A percentile compares a stretch with the other conserved stretches of the same genome.
Evolutionary conservation across 2,329 filamentous ascomycete genomes (phyloP).

Genomic region (Nothophaeocryptopus gaeumannii): DNA sequence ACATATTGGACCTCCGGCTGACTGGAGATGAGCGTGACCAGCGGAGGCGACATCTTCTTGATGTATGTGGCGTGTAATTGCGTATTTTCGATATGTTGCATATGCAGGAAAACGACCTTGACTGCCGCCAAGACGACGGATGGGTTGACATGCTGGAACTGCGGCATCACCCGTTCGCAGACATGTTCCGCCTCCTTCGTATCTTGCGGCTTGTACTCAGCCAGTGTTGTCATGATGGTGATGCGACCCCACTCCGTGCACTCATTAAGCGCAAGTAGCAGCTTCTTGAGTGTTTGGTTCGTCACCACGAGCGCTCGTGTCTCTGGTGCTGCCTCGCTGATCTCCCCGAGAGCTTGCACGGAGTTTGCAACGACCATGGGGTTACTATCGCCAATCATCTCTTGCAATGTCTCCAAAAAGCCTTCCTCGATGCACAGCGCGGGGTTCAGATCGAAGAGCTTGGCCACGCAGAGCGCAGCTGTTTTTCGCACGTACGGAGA

Average conservation of each 20-base stretch:
- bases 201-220: constrained; percentile 82
- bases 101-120: constrained; percentile 96
- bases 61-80: constrained; percentile 81
- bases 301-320: constrained; percentile 83
- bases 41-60: constrained; percentile 97
- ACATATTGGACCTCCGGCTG: constrained; percentile 98
- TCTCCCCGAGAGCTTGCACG: constrained; percentile 89
- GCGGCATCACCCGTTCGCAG: constrained; percentile 90
- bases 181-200: constrained; percentile 97
- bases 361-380: constrained; percentile 99
- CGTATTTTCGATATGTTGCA: constrained; percentile 70
- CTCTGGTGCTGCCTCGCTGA: constrained; percentile 84
- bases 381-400: constrained; percentile 95
- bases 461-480: constrained; percentile 94
- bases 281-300: constrained; percentile 81
- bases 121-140: constrained; percentile 96
- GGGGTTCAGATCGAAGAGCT: constrained; percentile 93
- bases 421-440: constrained; percentile 93
- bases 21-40: constrained; percentile 93
- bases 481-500: constrained; percentile 98
- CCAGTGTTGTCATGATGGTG: constrained; percentile 84
- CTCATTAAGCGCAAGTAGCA: constrained; percentile 93
- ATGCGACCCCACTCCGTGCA: constrained; percentile 98
- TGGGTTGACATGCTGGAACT: constrained; percentile 98
- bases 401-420: constrained; percentile 88